These are phyloP conservation scores for Chenopodium suecicum DNA, from an alignment of 148 eudicot species.

Conservation along the genomic window DNA sequence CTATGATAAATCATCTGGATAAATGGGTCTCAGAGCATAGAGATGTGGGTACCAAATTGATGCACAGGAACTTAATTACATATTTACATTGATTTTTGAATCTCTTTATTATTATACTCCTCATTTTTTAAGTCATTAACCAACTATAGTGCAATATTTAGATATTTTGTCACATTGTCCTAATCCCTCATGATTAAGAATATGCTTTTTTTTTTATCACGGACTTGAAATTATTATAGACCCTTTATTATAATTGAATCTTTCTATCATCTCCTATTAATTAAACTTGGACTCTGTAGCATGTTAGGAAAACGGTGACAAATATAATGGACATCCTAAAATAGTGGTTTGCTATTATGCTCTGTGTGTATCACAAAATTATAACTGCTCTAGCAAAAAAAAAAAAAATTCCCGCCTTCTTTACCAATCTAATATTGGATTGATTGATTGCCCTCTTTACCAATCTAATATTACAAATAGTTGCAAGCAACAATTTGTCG, in stretches of 20 bases:
- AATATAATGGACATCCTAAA: background rate
- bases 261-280: no score
- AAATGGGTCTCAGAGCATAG: conserved; percentile 75
- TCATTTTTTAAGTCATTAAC: background rate
- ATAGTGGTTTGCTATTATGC: background rate
- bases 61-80: background rate
- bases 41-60: conserved; percentile 56
- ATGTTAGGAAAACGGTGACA: background rate
- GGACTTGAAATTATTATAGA: no score
- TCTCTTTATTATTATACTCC: background rate
- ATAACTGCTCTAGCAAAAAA: background rate
- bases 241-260: no score
- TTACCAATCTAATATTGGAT: background rate
- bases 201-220: no score
- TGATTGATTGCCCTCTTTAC: no score
- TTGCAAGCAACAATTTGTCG: background rate
- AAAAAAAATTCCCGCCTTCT: no score
- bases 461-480: background rate
- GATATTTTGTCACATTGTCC: background rate
- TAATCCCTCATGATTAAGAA: background rate
- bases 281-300: no score
- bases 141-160: background rate
- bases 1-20: conserved; percentile 74
- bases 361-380: background rate
- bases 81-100: background rate